phyloP scores from a whole-genome alignment of 2,329 filamentous ascomycete genomes.

The Stemphylium vesicarium region DNA sequence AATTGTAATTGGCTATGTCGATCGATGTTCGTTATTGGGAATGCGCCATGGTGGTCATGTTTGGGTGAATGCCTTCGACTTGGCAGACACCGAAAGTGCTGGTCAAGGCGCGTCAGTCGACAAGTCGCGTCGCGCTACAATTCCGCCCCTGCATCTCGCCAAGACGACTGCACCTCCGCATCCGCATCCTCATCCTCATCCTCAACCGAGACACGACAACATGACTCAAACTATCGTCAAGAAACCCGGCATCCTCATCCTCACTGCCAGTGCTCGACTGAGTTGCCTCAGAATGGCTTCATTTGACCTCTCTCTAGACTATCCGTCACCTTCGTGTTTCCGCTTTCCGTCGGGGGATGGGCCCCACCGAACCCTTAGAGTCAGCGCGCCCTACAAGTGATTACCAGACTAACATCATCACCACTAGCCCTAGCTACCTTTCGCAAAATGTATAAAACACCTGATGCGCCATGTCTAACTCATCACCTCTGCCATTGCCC shows the following conservation, averaged over 20 bases:
- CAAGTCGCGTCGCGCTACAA: conserved; percentile 29
- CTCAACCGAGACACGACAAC: background rate
- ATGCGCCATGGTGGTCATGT: conserved; percentile 11
- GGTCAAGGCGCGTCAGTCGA: conserved; percentile 18
- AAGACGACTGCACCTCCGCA: background rate
- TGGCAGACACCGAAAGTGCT: conserved; percentile 8
- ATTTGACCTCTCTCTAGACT: background rate
- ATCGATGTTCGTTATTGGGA: conserved; percentile 2
- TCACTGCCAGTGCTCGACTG: no score
- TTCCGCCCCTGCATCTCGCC: conserved; percentile 22
- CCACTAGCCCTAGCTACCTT: background rate
- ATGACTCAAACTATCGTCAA: background rate
- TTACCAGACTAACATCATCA: conserved; percentile 1
- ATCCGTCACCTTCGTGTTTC: background rate
- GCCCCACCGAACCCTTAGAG: conserved; percentile 8
- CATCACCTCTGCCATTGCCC: background rate
- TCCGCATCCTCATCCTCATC: no score
- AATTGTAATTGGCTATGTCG: background rate
- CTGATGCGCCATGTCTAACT: background rate
- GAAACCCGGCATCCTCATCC: no score
- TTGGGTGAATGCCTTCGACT: conserved; percentile 3
- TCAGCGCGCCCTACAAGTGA: conserved; percentile 30
- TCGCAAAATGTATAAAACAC: background rate
- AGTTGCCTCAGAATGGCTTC: no score
- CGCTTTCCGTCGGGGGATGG: conserved; percentile 9